Percentiles rank a stretch among this genome's conserved stretches.
Evolutionary conservation across 73 alveolate species (phyloP).

Genomic region (Loxodes magnus): DNA sequence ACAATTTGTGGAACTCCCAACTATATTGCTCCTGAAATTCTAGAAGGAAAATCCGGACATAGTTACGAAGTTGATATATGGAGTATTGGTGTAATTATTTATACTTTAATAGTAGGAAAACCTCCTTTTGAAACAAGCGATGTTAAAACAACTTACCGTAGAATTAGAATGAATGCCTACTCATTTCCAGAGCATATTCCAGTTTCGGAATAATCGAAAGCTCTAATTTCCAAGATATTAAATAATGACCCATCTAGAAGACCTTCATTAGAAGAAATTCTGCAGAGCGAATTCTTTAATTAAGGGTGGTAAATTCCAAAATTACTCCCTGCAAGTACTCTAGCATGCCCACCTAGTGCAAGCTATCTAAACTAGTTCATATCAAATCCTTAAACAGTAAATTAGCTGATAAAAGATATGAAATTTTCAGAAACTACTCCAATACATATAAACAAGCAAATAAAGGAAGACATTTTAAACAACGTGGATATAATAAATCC

Average conservation of each 20-base stretch:
- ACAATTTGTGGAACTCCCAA: constrained; percentile 84
- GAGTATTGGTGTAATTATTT: constrained; percentile 57
- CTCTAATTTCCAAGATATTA: constrained; percentile 56
- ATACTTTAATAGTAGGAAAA: constrained; percentile 49
- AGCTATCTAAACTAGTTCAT: not conserved
- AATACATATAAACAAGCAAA: constrained; percentile 10
- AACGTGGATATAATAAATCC: not conserved
- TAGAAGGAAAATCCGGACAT: constrained; percentile 66
- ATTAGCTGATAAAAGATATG: not conserved
- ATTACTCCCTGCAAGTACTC: constrained; percentile 13
- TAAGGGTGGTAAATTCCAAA: constrained; percentile 25
- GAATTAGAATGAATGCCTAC: constrained; percentile 43
- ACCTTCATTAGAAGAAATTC: constrained; percentile 68
- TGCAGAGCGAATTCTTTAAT: constrained; percentile 63
- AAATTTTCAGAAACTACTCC: constrained; percentile 39
- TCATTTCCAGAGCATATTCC: constrained; percentile 70
- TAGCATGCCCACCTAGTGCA: constrained; percentile 10
- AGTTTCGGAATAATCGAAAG: constrained; percentile 66
- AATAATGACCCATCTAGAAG: constrained; percentile 76
- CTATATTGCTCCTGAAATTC: constrained; percentile 79
- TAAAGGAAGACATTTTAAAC: constrained; percentile 2
- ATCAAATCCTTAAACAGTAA: not conserved
- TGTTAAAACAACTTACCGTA: constrained; percentile 61
- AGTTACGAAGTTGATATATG: constrained; percentile 75
- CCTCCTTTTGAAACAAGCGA: constrained; percentile 74